Evolutionary conservation across 805 yeast species (phyloP).

Genomic region (Nadsonia fulvescens): DNA sequence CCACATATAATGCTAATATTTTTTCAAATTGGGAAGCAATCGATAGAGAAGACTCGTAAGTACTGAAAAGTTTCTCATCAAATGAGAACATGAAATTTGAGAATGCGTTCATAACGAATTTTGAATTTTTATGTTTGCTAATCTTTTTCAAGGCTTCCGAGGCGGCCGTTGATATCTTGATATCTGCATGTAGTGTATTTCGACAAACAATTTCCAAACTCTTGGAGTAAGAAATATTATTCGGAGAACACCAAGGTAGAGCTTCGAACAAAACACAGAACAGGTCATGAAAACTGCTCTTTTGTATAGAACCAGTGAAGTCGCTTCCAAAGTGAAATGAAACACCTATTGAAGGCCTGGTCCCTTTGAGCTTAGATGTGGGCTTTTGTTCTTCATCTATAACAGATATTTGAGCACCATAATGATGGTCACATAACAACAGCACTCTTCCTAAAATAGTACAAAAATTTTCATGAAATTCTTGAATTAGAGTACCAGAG

Average conservation of each 20-base stretch:
- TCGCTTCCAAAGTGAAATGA: conserved; percentile 20
- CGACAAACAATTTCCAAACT: conserved; percentile 61
- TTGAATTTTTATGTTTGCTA: conserved; percentile 53
- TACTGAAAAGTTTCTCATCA: conserved; percentile 30
- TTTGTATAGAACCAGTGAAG: conserved; percentile 13
- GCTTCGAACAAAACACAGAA: conserved; percentile 55
- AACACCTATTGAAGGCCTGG: conserved; percentile 22
- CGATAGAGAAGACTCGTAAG: conserved; percentile 38
- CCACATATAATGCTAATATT: conserved; percentile 52
- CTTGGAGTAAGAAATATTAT: conserved; percentile 37
- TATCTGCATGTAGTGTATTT: conserved; percentile 53
- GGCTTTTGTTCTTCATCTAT: conserved; percentile 17
- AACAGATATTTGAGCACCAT: conserved; percentile 29
- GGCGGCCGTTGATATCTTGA: conserved; percentile 45
- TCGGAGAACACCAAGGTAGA: conserved; percentile 49
- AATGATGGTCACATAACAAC: conserved; percentile 38
- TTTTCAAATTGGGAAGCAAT: conserved; percentile 43
- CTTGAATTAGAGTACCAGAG: conserved; percentile 10
- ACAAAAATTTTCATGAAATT: conserved; percentile 55
- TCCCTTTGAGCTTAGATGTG: too few species aligned
- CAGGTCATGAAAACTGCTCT: conserved; percentile 31
- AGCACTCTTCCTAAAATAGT: conserved; percentile 36
- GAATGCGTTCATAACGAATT: conserved; percentile 50
- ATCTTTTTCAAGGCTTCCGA: conserved; percentile 43
- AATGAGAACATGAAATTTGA: conserved; percentile 67